Evolutionary conservation across 768 basidiomycete genomes (phyloP).

Genomic region (Auriscalpium vulgare): DNA sequence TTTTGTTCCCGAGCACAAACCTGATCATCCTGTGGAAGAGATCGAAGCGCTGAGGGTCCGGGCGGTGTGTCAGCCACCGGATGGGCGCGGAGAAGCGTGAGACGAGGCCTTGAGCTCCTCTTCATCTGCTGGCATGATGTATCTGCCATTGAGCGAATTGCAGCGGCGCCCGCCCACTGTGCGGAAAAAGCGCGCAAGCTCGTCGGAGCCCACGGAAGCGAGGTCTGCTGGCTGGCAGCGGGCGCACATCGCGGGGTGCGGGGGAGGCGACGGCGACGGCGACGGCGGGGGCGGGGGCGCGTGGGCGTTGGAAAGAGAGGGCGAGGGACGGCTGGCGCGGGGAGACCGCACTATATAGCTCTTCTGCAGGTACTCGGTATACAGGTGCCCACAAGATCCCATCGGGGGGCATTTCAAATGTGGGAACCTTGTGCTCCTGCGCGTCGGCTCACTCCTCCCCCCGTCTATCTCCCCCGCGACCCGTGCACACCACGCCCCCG

Average conservation of each 20-base stretch:
- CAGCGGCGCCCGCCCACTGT: slow-evolving; percentile 43
- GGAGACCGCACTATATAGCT: slow-evolving; percentile 6
- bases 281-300: slow-evolving; percentile 2
- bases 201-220: slow-evolving; percentile 25
- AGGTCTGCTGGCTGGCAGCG: slow-evolving; percentile 31
- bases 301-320: neutral
- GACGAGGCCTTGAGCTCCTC: slow-evolving; percentile 43
- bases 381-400: slow-evolving; percentile 11
- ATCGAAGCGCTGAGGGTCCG: slow-evolving; percentile 42
- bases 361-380: slow-evolving; percentile 3
- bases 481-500: no score
- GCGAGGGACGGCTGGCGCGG: neutral
- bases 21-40: slow-evolving; percentile 58
- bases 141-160: slow-evolving; percentile 45
- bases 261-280: neutral
- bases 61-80: no score
- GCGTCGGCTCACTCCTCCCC: neutral
- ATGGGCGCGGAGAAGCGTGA: no score
- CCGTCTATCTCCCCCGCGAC: neutral
- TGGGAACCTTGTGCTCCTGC: slow-evolving; percentile 2
- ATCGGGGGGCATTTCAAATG: slow-evolving; percentile 14
- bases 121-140: slow-evolving; percentile 58
- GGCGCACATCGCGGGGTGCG: slow-evolving; percentile 22
- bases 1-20: slow-evolving; percentile 55
- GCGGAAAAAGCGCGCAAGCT: slow-evolving; percentile 48